A percentile compares a stretch with the other conserved stretches of the same genome.
Conservation (phyloP, 441 rosid species). For the Brassica balearica region DNA sequence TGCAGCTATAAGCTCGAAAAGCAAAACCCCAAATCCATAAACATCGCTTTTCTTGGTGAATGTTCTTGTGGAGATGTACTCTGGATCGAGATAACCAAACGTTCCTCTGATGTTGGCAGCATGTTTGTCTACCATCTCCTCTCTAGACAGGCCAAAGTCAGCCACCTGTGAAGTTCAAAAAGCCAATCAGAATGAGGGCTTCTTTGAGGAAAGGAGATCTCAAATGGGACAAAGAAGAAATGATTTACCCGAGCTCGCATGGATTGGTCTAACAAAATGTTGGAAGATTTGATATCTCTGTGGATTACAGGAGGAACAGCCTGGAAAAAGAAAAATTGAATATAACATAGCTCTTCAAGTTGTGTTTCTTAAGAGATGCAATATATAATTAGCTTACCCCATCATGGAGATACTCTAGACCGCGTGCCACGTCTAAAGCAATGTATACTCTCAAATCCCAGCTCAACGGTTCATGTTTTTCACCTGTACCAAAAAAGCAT, state of each 20-base stretch:
- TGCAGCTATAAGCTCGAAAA: conserved; percentile 93
- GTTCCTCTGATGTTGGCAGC: conserved; percentile 89
- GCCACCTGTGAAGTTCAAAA: conserved; percentile 67
- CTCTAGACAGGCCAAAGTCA: conserved; percentile 98
- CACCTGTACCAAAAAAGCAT: conserved; percentile 54
- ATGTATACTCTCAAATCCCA: conserved; percentile 91
- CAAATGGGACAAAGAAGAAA: neutral
- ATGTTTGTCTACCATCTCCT: conserved; percentile 84
- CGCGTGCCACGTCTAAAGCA: conserved; percentile 93
- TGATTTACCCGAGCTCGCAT: conserved; percentile 87
- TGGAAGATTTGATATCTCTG: conserved; percentile 94
- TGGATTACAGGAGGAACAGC: conserved; percentile 98
- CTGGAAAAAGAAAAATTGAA: conserved; percentile 47
- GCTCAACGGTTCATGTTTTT: conserved; percentile 59
- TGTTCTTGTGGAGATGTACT: conserved; percentile 81
- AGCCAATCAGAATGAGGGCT: neutral
- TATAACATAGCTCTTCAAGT: neutral
- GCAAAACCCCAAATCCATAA: conserved; percentile 92
- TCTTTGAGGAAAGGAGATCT: neutral
- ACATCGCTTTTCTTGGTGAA: conserved; percentile 97
- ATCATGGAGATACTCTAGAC: conserved; percentile 97
- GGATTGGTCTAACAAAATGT: conserved; percentile 89
- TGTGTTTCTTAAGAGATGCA: conserved; percentile 13
- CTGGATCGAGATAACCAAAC: conserved; percentile 97
- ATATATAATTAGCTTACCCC: conserved; percentile 61